Evolutionary conservation across 768 basidiomycete genomes (phyloP).

Genomic region (Psilocybe tampanensis): DNA sequence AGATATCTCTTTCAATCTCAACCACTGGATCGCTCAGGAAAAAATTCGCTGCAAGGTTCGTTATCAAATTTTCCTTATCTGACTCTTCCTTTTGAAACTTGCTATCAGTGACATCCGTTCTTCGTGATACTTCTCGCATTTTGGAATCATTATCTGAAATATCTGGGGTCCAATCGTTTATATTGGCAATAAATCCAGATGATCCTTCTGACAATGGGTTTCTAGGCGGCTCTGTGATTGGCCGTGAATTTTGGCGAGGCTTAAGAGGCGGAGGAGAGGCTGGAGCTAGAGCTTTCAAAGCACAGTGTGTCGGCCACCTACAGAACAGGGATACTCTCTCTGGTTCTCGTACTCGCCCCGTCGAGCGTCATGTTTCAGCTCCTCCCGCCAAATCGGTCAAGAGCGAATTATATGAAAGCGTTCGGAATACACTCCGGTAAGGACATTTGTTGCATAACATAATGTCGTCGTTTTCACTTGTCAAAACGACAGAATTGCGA

Average conservation of each 20-base stretch:
- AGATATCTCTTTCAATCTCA: slow-evolving; percentile 52
- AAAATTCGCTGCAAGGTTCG: slow-evolving; percentile 12
- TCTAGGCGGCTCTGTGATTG: slow-evolving; percentile 61
- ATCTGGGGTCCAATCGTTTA: slow-evolving; percentile 60
- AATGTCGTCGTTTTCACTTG: slow-evolving; percentile 9
- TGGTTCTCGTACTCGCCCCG: slow-evolving; percentile 5
- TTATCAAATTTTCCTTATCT: not conserved
- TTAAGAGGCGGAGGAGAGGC: slow-evolving; percentile 58
- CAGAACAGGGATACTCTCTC: not conserved
- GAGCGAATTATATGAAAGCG: slow-evolving; percentile 54
- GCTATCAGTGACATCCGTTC: slow-evolving; percentile 44
- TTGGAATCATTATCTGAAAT: slow-evolving; percentile 55
- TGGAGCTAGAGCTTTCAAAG: slow-evolving; percentile 60
- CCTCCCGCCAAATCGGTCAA: slow-evolving; percentile 45
- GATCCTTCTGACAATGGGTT: slow-evolving; percentile 53
- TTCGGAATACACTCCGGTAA: slow-evolving; percentile 59
- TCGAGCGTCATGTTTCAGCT: slow-evolving; percentile 18
- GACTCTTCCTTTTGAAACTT: not conserved
- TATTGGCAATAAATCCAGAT: slow-evolving; percentile 60
- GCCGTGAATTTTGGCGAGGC: slow-evolving; percentile 69
- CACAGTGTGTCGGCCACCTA: slow-evolving; percentile 39
- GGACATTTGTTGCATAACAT: slow-evolving; percentile 3
- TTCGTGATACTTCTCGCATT: slow-evolving; percentile 50
- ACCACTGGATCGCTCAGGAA: not conserved
- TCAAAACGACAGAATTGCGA: slow-evolving; percentile 42